Base-by-base conservation (phyloP, 129 eudicot species). In the Lonicera japonica region DNA sequence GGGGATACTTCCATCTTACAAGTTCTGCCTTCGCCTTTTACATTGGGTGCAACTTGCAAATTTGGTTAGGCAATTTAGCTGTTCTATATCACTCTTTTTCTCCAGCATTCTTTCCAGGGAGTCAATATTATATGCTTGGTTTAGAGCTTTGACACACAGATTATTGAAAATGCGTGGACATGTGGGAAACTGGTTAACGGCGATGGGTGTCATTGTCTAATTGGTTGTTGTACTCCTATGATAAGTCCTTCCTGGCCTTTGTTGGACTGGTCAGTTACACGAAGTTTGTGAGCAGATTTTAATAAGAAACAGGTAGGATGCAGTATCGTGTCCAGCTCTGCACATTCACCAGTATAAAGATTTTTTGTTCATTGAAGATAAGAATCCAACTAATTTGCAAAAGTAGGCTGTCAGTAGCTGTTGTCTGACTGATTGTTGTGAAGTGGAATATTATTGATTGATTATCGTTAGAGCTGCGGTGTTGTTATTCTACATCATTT, bases 151-250 rank as follows among this genome's bases (percentile, higher is more conserved):
- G 25, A 18, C 21, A 58, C 12, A 8, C 1, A 55, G 2, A 51
- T 73, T 48, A 55, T 45, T 60, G 62, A 58, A 67, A 47, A 74
- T 70, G 40, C 34, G 79, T 75, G 56, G 67, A 13, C 63, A 17
- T 75, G 71, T 75, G 64, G 57, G 64, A 64, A 75, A 58, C 70
- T 65, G 78, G 78, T 58, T 53, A 58, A n/a, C 59, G 51, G 69
- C 50, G 60, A 61, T 53, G 22, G 63, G 43, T 56, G 43, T 38
- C 43, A 38, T 10, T 38, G 43, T 38, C 10, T 10, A n/a, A 38
- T 38, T 38, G 43, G 43, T 38, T 5, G 43, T 38, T 38, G 43
- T 38, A n/a, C n/a, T n/a, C n/a, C n/a, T n/a, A n/a, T n/a, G n/a
- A n/a, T n/a, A n/a, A n/a, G n/a, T n/a, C n/a, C n/a, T n/a, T n/a